These are phyloP conservation scores for Syzygium aromaticum DNA, from an alignment of 345 rosid genomes.

Conservation along the genomic window DNA sequence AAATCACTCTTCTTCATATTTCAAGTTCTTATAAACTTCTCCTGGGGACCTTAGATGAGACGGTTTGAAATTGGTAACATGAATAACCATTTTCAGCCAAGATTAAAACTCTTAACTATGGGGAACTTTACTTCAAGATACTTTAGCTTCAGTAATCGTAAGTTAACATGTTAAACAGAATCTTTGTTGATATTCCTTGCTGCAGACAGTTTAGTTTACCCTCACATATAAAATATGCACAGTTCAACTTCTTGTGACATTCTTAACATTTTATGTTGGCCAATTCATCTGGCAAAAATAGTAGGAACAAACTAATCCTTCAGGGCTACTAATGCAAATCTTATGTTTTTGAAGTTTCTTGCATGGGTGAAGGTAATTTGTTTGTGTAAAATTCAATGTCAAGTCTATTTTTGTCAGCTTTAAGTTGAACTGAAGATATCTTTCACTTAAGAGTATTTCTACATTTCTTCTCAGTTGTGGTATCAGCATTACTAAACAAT, in stretches of 20 bases:
- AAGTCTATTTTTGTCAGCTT: neutral
- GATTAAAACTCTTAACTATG: neutral
- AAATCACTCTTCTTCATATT: neutral
- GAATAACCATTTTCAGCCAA: neutral
- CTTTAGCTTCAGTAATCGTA: neutral
- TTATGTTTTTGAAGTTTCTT: neutral
- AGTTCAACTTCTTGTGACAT: neutral
- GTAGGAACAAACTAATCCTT: neutral
- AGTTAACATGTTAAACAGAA: neutral
- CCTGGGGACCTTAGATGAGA: neutral
- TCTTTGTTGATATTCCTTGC: neutral
- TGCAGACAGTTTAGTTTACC: neutral
- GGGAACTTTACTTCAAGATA: neutral
- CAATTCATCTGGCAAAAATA: neutral
- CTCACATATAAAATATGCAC: neutral
- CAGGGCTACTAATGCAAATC: neutral
- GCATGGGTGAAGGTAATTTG: neutral
- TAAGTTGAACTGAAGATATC: neutral
- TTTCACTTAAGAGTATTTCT: neutral
- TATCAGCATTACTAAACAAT: neutral
- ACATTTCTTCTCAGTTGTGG: neutral
- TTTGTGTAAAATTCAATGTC: neutral
- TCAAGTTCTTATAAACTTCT: neutral
- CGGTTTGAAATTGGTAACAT: neutral
- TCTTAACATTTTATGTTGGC: neutral